A percentile compares a stretch with the other conserved stretches of the same genome.
These are phyloP conservation scores for Penicillium fimorum DNA, from an alignment of 495 filamentous ascomycete genomes.

Conservation along the genomic window DNA sequence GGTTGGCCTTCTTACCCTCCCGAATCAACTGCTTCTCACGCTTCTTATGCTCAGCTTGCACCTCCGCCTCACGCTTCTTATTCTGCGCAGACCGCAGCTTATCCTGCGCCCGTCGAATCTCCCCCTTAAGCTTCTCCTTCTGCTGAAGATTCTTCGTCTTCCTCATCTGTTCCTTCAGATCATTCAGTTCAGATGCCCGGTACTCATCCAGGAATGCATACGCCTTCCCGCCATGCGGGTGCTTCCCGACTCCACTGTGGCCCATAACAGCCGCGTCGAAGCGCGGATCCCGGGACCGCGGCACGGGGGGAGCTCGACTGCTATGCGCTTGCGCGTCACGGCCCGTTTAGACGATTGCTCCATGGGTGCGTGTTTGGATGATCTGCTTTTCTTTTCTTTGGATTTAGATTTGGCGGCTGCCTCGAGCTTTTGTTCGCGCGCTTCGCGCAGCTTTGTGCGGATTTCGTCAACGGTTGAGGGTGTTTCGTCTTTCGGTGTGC, in stretches of 20 bases:
- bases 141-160: constrained; percentile 60
- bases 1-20: constrained; percentile 86
- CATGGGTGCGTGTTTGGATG: constrained; percentile 82
- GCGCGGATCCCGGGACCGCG: constrained; percentile 73
- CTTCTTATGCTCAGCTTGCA: constrained; percentile 70
- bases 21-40: constrained; percentile 79
- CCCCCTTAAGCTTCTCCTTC: constrained; percentile 64
- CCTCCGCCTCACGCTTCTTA: constrained; percentile 62
- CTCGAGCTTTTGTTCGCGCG: constrained; percentile 33
- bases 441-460: constrained; percentile 40
- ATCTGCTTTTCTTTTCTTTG: constrained; percentile 47
- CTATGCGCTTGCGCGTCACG: constrained; percentile 74
- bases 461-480: constrained; percentile 38
- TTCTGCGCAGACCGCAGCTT: constrained; percentile 63
- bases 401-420: constrained; percentile 39
- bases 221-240: constrained; percentile 55
- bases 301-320: constrained; percentile 53
- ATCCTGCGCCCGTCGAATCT: constrained; percentile 67
- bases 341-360: constrained; percentile 76
- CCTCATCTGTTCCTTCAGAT: constrained; percentile 62
- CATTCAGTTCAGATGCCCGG: constrained; percentile 70
- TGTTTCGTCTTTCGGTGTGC: constrained; percentile 17
- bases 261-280: constrained; percentile 64
- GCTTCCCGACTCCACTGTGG: constrained; percentile 25
- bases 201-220: constrained; percentile 90